Evolutionary conservation across 345 rosid genomes (phyloP).

Genomic region (Hypericum androsaemum): DNA sequence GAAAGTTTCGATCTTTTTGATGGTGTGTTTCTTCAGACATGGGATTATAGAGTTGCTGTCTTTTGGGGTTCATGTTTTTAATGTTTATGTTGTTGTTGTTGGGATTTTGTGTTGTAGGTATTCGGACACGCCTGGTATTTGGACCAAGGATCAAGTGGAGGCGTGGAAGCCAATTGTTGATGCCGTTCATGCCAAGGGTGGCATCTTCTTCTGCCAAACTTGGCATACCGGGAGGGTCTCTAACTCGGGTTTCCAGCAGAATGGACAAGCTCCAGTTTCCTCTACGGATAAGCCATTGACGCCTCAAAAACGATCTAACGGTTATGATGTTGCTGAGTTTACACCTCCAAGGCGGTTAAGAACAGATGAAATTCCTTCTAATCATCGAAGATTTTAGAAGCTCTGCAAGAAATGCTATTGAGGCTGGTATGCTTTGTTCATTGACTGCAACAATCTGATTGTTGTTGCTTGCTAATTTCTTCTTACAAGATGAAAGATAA

Average conservation of each 20-base stretch:
- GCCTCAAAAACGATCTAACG: no score
- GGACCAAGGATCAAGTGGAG: no score
- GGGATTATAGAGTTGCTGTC: no score
- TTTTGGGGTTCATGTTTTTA: no score
- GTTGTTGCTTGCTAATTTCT: no score
- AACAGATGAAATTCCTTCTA: conserved; percentile 1
- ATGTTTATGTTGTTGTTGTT: no score
- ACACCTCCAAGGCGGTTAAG: not conserved
- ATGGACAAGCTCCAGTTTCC: conserved; percentile 1
- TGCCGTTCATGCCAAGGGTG: conserved; percentile 4
- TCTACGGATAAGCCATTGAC: not conserved
- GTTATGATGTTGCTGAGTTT: not conserved
- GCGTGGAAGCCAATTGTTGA: conserved; percentile 1
- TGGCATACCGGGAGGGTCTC: conserved; percentile 2
- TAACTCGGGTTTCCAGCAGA: not conserved
- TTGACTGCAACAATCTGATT: no score
- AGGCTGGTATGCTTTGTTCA: not conserved
- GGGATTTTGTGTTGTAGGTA: no score
- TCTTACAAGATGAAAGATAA: no score
- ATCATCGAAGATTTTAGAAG: not conserved
- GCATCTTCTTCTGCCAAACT: conserved; percentile 1
- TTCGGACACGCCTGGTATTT: no score
- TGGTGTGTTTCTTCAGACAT: no score
- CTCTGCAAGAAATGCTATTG: not conserved
- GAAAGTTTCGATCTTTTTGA: no score